These are phyloP conservation scores for Chaetomium cochliodes DNA, from an alignment of 495 filamentous ascomycete species.

Conservation along the genomic window DNA sequence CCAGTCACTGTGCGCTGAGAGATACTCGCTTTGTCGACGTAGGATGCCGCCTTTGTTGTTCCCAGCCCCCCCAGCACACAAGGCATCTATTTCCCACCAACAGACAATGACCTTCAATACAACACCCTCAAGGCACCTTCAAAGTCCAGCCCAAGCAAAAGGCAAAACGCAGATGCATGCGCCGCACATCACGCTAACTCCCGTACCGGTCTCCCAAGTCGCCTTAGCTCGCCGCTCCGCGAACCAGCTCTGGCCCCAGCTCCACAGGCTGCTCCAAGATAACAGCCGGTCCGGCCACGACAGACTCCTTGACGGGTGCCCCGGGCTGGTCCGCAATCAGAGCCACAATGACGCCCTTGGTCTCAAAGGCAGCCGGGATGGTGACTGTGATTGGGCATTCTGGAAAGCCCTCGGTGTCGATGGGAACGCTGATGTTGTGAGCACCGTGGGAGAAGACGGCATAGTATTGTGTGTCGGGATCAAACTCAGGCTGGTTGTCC, in stretches of 20 bases:
- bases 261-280: slow-evolving; percentile 41
- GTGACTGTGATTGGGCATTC: slow-evolving; percentile 37
- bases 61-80: no score
- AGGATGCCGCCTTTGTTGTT: no score
- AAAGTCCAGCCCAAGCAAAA: no score
- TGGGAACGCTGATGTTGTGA: slow-evolving; percentile 46
- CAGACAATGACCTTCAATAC: no score
- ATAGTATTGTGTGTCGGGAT: slow-evolving; percentile 42
- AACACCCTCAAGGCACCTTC: no score
- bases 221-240: not conserved
- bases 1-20: no score
- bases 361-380: slow-evolving; percentile 49
- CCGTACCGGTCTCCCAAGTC: not conserved
- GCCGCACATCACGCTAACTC: no score
- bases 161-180: no score
- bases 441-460: slow-evolving; percentile 55
- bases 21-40: no score
- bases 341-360: slow-evolving; percentile 49
- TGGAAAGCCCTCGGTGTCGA: slow-evolving; percentile 39
- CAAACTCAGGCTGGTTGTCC: slow-evolving; percentile 44
- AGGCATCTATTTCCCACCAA: no score
- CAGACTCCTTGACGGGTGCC: slow-evolving; percentile 48
- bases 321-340: slow-evolving; percentile 45
- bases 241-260: slow-evolving; percentile 24
- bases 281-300: slow-evolving; percentile 41